A percentile compares a stretch with the other conserved stretches of the same genome.
Conservation (phyloP, 495 filamentous ascomycete species). For the Thozetella sp. region DNA sequence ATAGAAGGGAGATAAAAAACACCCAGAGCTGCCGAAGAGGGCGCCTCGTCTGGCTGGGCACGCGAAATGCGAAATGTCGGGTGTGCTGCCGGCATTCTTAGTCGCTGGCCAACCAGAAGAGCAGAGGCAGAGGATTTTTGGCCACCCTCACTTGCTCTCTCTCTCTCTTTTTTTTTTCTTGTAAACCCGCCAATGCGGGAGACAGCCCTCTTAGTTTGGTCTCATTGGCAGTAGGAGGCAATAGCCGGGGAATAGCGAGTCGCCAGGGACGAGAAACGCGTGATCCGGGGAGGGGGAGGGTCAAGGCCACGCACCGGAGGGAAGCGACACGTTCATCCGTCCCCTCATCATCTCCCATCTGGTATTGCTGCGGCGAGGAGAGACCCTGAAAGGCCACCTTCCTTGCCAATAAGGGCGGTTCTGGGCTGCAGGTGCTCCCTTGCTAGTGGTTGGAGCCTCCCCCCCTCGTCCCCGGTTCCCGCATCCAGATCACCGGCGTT, state of each 20-base stretch:
- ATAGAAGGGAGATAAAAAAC: not conserved
- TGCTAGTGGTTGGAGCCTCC: no score
- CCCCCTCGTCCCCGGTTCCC: no score
- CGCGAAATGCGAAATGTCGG: not conserved
- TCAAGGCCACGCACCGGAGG: no score
- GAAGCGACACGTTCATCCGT: not conserved
- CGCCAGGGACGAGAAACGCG: not conserved
- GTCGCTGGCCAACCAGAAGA: not conserved
- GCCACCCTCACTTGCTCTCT: no score
- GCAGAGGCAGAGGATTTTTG: not conserved
- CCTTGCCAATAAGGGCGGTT: no score
- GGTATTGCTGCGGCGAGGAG: not conserved
- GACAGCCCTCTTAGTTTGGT: not conserved
- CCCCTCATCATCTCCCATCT: not conserved
- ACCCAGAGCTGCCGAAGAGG: no score
- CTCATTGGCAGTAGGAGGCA: conserved; percentile 2
- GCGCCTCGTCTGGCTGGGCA: not conserved
- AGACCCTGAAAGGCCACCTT: conserved; percentile 3
- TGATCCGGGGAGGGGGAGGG: not conserved
- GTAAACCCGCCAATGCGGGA: not conserved
- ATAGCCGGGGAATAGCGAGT: not conserved
- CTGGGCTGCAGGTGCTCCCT: not conserved
- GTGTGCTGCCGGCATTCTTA: not conserved
- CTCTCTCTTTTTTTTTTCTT: no score
- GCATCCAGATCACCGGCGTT: not conserved